Percentiles rank a stretch among this genome's conserved stretches.
These are phyloP conservation scores for Penstemon eatonii DNA, from an alignment of 257 asterid genomes.

Conservation along the genomic window DNA sequence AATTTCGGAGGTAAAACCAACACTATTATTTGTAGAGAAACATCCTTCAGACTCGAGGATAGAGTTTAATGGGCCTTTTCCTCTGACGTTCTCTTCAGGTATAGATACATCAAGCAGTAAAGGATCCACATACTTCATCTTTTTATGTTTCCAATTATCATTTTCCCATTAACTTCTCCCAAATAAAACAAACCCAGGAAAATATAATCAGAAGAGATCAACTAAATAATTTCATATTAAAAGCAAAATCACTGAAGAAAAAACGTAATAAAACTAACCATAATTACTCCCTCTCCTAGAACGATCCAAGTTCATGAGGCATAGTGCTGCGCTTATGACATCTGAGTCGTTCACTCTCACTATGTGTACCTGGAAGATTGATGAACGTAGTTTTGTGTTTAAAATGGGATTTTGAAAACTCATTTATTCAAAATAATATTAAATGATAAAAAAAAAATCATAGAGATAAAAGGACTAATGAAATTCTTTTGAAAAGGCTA, in stretches of 20 bases:
- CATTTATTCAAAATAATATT: too few species aligned
- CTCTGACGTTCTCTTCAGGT: conserved; percentile 27
- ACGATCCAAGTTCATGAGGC: conserved; percentile 9
- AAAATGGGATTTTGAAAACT: too few species aligned
- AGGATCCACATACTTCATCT: conserved; percentile 52
- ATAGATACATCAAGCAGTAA: conserved; percentile 37
- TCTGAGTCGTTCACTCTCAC: too few species aligned
- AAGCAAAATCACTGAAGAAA: conserved; percentile 14
- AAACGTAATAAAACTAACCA: conserved; percentile 40
- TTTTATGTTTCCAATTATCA: conserved; percentile 49
- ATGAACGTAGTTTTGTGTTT: too few species aligned
- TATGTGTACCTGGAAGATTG: too few species aligned
- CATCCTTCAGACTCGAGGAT: conserved; percentile 22
- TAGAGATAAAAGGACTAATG: too few species aligned
- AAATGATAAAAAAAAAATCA: too few species aligned
- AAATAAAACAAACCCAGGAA: conserved; percentile 15
- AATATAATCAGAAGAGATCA: conserved; percentile 26
- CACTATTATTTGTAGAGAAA: conserved; percentile 35
- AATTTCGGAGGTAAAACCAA: conserved; percentile 40
- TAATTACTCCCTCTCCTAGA: conserved; percentile 32
- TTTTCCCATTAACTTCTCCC: conserved; percentile 43
- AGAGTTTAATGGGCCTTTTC: conserved; percentile 26
- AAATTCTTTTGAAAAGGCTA: too few species aligned
- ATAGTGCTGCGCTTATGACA: too few species aligned
- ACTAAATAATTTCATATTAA: conserved; percentile 11